Percentiles rank a stretch among this genome's conserved stretches.
Evolutionary conservation across 164 flowering plant species (phyloP).

Genomic region (Buxus sempervirens): DNA sequence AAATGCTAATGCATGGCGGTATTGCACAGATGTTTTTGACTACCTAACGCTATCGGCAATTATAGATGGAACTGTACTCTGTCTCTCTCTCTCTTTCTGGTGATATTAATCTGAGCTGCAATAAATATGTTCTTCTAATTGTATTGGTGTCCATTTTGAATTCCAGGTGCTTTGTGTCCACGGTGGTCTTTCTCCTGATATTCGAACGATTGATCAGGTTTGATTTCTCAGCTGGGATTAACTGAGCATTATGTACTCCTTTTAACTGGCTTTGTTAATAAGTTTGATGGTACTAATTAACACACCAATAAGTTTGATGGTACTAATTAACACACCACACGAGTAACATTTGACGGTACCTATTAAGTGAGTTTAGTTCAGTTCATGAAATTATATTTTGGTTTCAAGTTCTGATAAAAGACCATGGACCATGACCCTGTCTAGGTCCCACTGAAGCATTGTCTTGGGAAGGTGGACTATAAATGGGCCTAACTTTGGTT

Average conservation of each 20-base stretch:
- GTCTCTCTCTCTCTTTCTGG: conserved; percentile 9
- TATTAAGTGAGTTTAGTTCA: not conserved
- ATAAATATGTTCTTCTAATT: not conserved
- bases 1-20: conserved; percentile 99
- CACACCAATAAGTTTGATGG: too few relatives aligned
- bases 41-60: conserved; percentile 94
- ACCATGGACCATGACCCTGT: too few relatives aligned
- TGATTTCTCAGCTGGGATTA: not conserved
- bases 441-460: too few relatives aligned
- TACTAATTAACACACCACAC: not conserved
- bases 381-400: not conserved
- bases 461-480: too few relatives aligned
- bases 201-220: conserved; percentile 97
- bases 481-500: too few relatives aligned
- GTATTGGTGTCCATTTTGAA: conserved; percentile 1
- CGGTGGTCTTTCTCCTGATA: conserved; percentile 98
- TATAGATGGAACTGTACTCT: conserved; percentile 89
- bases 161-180: conserved; percentile 94
- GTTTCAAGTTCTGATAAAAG: too few relatives aligned
- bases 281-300: too few relatives aligned
- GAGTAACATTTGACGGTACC: not conserved
- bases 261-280: too few relatives aligned
- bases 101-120: not conserved
- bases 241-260: not conserved
- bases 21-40: conserved; percentile 99